These are phyloP conservation scores for Trichomonascus vanleenenianus DNA, from an alignment of 805 yeast genomes.

Conservation along the genomic window DNA sequence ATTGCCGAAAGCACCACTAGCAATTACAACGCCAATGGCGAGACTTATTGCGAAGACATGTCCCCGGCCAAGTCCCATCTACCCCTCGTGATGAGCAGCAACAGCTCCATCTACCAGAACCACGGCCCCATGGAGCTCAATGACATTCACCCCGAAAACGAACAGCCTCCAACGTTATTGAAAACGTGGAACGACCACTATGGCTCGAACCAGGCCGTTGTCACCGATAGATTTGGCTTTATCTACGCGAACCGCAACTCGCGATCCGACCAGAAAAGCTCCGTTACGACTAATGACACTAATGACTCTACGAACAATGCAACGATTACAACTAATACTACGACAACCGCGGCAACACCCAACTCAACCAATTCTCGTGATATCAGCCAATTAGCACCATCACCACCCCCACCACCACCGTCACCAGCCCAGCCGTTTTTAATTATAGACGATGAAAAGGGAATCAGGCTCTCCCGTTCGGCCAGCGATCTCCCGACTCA, in stretches of 20 bases:
- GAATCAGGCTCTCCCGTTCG: neutral
- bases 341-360: too few species aligned
- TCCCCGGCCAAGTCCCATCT: too few species aligned
- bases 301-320: neutral
- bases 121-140: slow-evolving; percentile 41
- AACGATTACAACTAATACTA: too few species aligned
- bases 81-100: too few species aligned
- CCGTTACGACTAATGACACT: neutral
- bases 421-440: neutral
- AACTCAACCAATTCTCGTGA: too few species aligned
- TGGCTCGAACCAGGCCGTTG: slow-evolving; percentile 16
- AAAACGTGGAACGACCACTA: slow-evolving; percentile 21
- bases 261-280: neutral
- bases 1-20: neutral
- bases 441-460: neutral
- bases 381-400: too few species aligned
- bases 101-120: neutral
- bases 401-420: neutral
- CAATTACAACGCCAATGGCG: too few species aligned
- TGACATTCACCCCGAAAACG: slow-evolving; percentile 24
- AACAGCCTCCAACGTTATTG: slow-evolving; percentile 29
- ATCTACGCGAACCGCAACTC: slow-evolving; percentile 27
- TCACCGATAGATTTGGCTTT: slow-evolving; percentile 46
- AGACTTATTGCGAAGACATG: too few species aligned
- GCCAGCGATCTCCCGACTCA: neutral